Base-by-base conservation (phyloP, 768 basidiomycete genomes). In the Amanita fuliginea region DNA sequence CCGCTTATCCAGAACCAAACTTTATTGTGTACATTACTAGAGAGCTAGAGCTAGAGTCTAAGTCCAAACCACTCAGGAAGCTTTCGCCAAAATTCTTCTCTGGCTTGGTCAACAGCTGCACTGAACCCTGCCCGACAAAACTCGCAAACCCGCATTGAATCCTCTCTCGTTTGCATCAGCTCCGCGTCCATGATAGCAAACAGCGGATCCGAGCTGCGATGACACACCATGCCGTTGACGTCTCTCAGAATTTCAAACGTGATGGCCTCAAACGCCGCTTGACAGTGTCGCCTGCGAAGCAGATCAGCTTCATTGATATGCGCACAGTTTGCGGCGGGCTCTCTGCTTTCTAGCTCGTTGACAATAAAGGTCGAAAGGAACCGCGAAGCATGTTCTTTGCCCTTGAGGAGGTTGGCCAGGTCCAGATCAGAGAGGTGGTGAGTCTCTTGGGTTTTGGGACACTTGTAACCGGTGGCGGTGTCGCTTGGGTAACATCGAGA, bases 331-430 rank as follows among this genome's bases (percentile, higher is more conserved):
- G 58, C 34, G 11, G 77, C 74, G 14, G 78, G 68, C 33, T 71
- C 61, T 52, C 86, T 71, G 42, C 80, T 78, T 66, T 87, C 85
- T 18, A 87, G 71, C 53, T 86, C 76, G 57, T 80, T 80, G 47
- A 81, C 80, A 57, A 88, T 76, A 60, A 88, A 88, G 7, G 81
- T 82, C 9, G 85, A 86, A 47, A 88, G 75, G 63, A 78, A 87
- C 37, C 84, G 79, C 8, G 82, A 79, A 9, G 77, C 74, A 46
- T 81, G 76, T 64, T 88, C 85, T 47, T 83, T 80, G 7, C 86
- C 86, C 51, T 74, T 77, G 7, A 86, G 70, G 35, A 81, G 70
- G 40, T 60, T 70, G 54, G 81, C 66, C 14, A 88, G 71, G 57
- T 86, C 83, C 36, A 61, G 60, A 49, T 73, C 67, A 13, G 75